Percentiles rank a stretch among this genome's conserved stretches.
These are phyloP conservation scores for Kurtzmaniella quercitrusa DNA, from an alignment of 1,139 yeast species.

Conservation along the genomic window DNA sequence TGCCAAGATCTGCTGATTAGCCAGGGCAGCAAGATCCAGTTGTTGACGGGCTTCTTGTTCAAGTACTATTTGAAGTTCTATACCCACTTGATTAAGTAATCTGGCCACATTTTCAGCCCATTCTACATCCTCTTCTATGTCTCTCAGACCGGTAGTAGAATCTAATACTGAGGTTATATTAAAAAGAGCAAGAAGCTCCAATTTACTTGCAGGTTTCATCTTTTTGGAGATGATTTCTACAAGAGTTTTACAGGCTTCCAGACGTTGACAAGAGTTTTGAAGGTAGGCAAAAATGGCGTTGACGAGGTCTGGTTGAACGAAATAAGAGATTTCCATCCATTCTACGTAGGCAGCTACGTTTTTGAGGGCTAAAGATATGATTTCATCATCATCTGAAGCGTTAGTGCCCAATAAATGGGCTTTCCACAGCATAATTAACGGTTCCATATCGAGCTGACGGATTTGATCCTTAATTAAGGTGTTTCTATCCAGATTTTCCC, in stretches of 20 bases:
- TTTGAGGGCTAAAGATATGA: slow-evolving; percentile 55
- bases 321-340: slow-evolving; percentile 89
- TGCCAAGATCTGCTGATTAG: slow-evolving; percentile 25
- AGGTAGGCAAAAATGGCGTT: slow-evolving; percentile 61
- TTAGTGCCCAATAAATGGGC: slow-evolving; percentile 8
- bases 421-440: slow-evolving; percentile 66
- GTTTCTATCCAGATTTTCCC: slow-evolving; percentile 59
- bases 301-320: slow-evolving; percentile 65
- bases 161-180: slow-evolving; percentile 57
- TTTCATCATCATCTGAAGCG: slow-evolving; percentile 25
- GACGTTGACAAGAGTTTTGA: slow-evolving; percentile 40
- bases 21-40: slow-evolving; percentile 41
- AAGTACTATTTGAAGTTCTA: slow-evolving; percentile 64
- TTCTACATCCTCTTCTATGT: slow-evolving; percentile 49
- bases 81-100: slow-evolving; percentile 68
- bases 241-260: slow-evolving; percentile 68
- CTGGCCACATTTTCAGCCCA: slow-evolving; percentile 76
- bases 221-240: slow-evolving; percentile 83
- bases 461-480: slow-evolving; percentile 75
- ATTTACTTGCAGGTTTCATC: slow-evolving; percentile 84
- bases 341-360: slow-evolving; percentile 84
- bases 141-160: slow-evolving; percentile 29
- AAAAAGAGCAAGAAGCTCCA: slow-evolving; percentile 67
- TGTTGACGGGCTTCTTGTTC: slow-evolving; percentile 34
- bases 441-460: slow-evolving; percentile 68